phyloP scores from a whole-genome alignment of 495 filamentous ascomycete species.

The Xylaria cubensis region DNA sequence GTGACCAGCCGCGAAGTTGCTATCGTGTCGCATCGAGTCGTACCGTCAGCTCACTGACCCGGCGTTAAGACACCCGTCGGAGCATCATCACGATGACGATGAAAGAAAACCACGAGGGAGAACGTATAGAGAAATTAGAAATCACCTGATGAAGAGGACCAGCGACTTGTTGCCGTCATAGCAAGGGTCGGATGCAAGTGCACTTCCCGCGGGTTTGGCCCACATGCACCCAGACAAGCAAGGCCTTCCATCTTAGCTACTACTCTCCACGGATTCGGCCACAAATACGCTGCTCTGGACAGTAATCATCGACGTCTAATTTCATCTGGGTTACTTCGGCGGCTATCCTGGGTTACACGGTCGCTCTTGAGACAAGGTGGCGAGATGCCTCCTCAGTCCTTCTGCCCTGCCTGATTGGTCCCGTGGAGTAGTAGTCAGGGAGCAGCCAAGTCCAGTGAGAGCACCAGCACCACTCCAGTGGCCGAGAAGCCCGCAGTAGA shows the following conservation, averaged over 20 bases:
- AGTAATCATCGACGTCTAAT: slow-evolving; percentile 25
- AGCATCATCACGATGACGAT: neutral
- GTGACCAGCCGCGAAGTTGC: neutral
- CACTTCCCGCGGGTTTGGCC: slow-evolving; percentile 40
- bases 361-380: neutral
- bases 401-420: slow-evolving; percentile 22
- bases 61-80: neutral
- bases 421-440: slow-evolving; percentile 24
- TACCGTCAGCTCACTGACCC: neutral
- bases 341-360: slow-evolving; percentile 22
- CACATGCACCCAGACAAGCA: slow-evolving; percentile 27
- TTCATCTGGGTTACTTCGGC: slow-evolving; percentile 16
- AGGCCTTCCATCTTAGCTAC: slow-evolving; percentile 30
- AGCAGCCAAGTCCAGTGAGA: slow-evolving; percentile 24
- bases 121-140: neutral
- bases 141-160: slow-evolving; percentile 40
- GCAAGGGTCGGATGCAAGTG: slow-evolving; percentile 41
- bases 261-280: slow-evolving; percentile 21
- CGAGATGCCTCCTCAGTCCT: slow-evolving; percentile 2
- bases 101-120: neutral
- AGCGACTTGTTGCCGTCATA: slow-evolving; percentile 35
- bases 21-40: neutral
- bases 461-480: slow-evolving; percentile 17
- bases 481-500: slow-evolving; percentile 17
- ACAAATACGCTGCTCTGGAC: slow-evolving; percentile 10